Base-by-base conservation (phyloP, 768 basidiomycete genomes). In the Podaxis sp. region DNA sequence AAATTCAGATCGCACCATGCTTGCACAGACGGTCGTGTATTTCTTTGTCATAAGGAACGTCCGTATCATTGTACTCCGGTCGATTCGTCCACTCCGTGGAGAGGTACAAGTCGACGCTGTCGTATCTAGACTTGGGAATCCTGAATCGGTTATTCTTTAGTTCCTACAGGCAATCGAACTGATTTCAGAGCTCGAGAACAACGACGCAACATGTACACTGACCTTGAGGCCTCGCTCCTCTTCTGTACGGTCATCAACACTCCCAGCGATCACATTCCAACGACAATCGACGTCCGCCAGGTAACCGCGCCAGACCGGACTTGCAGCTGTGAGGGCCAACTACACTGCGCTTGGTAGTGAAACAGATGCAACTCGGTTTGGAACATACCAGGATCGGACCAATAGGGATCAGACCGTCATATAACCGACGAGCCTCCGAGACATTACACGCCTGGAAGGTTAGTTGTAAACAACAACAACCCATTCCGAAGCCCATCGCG, bases 401-500 rank as follows among this genome's bases (percentile, higher is more conserved):
- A 28, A 99, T 80, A 11, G 97, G 97, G 22, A 97, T 88, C 56
- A 99, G 81, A n/a, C 92, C 93, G 73, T 99, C 97, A 72, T 99
- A 99, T 76, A 98, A 87, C 59, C 92, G 82, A 71, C 94, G 83
- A 11, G 97, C 95, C 73, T 99, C 95, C 36, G 85, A 82, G 28
- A 99, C 87, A 77, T 94, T 95, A 75, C 94, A 97, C 2, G 95
- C 90, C 75, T 99, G 97, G 78, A 99, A 98, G 13, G 97, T 99
- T 64, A 99, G 82, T 70, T 99, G 97, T 56, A 99, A 81, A 75
- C 97, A 99, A 70, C 94, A 96, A 68, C 96, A 99, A 5, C 97
- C 97, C 97, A 99, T 99, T 52, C 97, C 97, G 74, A 99, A 99
- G 30, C 96, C 96, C 97, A 99, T 99, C 8, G 97, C 96, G 74